Base-by-base conservation (phyloP, 345 rosid genomes). In the Arabis alpina region DNA sequence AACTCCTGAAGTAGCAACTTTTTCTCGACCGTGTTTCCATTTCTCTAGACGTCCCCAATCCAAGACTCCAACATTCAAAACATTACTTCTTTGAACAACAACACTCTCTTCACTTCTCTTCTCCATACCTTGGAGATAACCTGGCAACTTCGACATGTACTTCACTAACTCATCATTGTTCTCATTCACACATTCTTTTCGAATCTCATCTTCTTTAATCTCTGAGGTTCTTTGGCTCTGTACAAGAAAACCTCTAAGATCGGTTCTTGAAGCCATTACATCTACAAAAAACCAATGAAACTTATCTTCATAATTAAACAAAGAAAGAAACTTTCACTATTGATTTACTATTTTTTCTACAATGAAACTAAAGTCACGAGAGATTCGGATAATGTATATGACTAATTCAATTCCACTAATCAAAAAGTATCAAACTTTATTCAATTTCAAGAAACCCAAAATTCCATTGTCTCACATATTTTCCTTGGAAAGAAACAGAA, bases 61-160 rank as follows among this genome's bases (percentile, higher is more conserved):
- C 76, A 93, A 76, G 74, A 93, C 98, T 52, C 98, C 97, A 40
- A 91, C 82, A 82, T 86, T 87, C 80, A 91, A 70, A 66, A 83
- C 92, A 70, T 86, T 87, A 54, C 78, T 92, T 48, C 84, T 84
- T 28, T 19, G 23, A 19, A 19, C 23, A 19, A 19, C 23, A 8
- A 68, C 12, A n/a, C 75, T 77, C 53, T 81, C 87, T 54, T 68
- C 69, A 37, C 73, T 78, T 50, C 48, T 82, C 44, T 85, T 82
- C 44, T 86, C 89, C 58, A 80, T 19, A 15, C 68, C 79, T 81
- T 87, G 91, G 65, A 88, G 91, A 80, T 84, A 90, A 72, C 74
- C 74, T 1, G 97, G 93, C 82, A 93, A 75, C 72, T 82, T 77
- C 0, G 94, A 86, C 96, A 93, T 93, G 75, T 89, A 82, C 77